Conservation (phyloP, 441 rosid genomes). For the Brassica balearica region DNA sequence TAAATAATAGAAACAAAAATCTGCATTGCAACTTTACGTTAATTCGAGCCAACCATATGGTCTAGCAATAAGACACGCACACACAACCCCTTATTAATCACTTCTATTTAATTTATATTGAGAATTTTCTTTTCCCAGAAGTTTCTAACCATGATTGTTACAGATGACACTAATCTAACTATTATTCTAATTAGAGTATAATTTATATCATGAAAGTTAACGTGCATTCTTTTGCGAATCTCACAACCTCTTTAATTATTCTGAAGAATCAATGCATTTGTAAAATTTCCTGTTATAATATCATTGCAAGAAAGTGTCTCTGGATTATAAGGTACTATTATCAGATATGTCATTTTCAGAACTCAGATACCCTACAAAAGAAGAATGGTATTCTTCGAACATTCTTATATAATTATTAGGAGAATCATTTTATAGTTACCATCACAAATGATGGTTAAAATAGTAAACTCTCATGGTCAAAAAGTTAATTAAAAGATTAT, state of each 20-base stretch:
- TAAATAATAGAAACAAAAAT: background rate
- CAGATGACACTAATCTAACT: conserved; percentile 13
- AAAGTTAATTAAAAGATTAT: conserved; percentile 7
- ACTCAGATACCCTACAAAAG: background rate
- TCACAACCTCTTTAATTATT: conserved; percentile 17
- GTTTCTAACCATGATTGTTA: conserved; percentile 24
- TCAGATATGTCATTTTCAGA: conserved; percentile 11
- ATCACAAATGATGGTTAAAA: background rate
- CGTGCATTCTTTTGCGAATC: conserved; percentile 23
- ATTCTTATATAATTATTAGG: conserved; percentile 1
- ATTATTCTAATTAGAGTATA: background rate
- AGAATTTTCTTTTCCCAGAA: background rate
- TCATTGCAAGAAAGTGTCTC: background rate
- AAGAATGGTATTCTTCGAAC: conserved; percentile 14
- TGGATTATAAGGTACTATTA: background rate
- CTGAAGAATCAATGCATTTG: conserved; percentile 32
- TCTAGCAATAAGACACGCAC: conserved; percentile 12
- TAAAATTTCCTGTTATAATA: background rate
- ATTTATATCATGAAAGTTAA: conserved; percentile 1
- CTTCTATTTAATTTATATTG: conserved; percentile 5
- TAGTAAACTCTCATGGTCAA: conserved; percentile 1
- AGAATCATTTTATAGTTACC: background rate
- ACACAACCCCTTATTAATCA: background rate
- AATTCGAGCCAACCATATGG: conserved; percentile 11
- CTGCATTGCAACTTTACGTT: conserved; percentile 14